Evolutionary conservation across 179 eudicot species (phyloP).

Genomic region (Vitellaria paradoxa): DNA sequence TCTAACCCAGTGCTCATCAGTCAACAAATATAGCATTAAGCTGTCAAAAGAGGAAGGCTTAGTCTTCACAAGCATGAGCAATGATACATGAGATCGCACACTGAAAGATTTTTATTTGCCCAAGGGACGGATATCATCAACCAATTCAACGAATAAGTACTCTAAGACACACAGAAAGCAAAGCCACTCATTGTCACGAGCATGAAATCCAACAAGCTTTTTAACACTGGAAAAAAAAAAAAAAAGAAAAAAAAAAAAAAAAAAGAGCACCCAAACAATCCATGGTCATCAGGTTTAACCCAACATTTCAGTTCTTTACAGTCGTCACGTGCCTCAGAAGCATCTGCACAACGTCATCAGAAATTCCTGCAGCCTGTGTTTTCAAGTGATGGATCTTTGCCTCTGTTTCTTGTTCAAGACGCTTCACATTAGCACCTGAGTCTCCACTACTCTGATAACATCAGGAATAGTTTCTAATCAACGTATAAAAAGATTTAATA

Average conservation of each 20-base stretch:
- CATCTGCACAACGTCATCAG: constrained; percentile 78
- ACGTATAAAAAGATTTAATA: neutral
- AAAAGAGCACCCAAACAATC: neutral
- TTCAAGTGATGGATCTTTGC: constrained; percentile 71
- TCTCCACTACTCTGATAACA: constrained; percentile 81
- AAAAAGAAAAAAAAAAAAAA: neutral
- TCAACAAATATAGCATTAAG: no score
- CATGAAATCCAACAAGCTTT: neutral
- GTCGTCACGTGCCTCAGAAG: constrained; percentile 75
- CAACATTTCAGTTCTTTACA: constrained; percentile 49
- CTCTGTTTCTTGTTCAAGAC: constrained; percentile 78
- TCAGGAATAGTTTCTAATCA: neutral
- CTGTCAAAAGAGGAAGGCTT: neutral
- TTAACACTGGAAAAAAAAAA: neutral
- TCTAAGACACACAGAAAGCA: constrained; percentile 1
- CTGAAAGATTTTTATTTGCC: neutral
- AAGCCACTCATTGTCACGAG: neutral
- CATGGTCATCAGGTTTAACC: neutral
- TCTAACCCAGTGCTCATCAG: neutral
- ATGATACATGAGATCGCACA: neutral
- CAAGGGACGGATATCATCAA: constrained; percentile 3
- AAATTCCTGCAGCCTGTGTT: constrained; percentile 59
- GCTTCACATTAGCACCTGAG: constrained; percentile 95
- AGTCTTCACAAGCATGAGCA: neutral
- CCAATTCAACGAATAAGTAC: neutral